phyloP scores from a whole-genome alignment of 1,284 basidiomycete genomes.

The Papiliotrema fonsecae region DNA sequence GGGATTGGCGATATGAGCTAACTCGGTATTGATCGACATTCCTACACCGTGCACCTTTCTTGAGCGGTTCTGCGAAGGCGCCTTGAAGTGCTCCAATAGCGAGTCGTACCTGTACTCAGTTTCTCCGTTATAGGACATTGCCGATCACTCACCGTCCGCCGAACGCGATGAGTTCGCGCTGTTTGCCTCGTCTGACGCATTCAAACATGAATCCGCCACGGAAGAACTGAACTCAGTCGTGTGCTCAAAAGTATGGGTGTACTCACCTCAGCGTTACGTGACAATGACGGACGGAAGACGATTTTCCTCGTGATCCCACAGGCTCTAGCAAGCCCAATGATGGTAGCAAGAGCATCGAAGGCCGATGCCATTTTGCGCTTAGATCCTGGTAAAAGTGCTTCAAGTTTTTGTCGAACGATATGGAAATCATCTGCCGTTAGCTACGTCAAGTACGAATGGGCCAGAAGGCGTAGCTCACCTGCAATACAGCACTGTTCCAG shows the following conservation, averaged over 20 bases:
- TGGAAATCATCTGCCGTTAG: constrained; percentile 31
- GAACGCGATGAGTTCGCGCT: constrained; percentile 51
- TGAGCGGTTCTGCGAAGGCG: constrained; percentile 36
- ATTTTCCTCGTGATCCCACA: constrained; percentile 51
- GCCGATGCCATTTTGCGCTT: constrained; percentile 37
- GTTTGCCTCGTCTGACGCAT: constrained; percentile 49
- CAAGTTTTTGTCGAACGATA: constrained; percentile 22
- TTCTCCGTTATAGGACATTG: too few relatives aligned
- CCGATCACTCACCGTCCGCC: constrained; percentile 48
- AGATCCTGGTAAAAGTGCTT: constrained; percentile 25
- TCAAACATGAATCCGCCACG: constrained; percentile 54
- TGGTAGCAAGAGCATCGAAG: constrained; percentile 45
- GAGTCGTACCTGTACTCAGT: constrained; percentile 52
- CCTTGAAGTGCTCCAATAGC: constrained; percentile 51
- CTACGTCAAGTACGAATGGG: not conserved
- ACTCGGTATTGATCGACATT: constrained; percentile 53
- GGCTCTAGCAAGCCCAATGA: constrained; percentile 46
- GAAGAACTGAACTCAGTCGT: constrained; percentile 44
- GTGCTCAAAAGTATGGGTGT: not conserved
- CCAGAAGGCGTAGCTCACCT: constrained; percentile 46
- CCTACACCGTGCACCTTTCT: constrained; percentile 51
- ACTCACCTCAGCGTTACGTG: constrained; percentile 33
- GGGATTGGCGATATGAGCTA: constrained; percentile 6
- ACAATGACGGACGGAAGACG: constrained; percentile 49
- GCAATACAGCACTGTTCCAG: constrained; percentile 63